Percentiles rank a stretch among this genome's conserved stretches.
Conservation (phyloP, 495 filamentous ascomycete species). For the Neurospora pannonica region DNA sequence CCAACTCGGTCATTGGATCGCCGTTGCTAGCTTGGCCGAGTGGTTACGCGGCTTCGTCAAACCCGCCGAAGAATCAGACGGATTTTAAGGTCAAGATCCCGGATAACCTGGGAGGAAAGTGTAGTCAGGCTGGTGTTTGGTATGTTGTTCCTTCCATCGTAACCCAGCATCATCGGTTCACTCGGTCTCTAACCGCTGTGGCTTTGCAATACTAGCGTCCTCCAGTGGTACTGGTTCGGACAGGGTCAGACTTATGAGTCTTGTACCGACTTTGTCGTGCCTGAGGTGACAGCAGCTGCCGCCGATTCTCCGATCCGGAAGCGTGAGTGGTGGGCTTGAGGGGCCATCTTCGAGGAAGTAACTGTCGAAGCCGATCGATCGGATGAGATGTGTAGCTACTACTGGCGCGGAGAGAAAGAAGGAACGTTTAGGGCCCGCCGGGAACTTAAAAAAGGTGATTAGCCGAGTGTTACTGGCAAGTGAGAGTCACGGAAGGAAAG, state of each 20-base stretch:
- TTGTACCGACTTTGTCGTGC: conserved; percentile 59
- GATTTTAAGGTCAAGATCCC: conserved; percentile 60
- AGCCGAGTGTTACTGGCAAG: no score
- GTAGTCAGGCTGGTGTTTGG: conserved; percentile 51
- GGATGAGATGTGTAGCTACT: background rate
- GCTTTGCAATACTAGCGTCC: conserved; percentile 20
- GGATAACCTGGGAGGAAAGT: conserved; percentile 43
- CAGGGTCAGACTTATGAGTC: conserved; percentile 66
- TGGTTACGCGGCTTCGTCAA: conserved; percentile 40
- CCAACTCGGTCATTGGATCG: conserved; percentile 46
- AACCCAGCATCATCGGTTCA: no score
- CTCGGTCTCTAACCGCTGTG: background rate
- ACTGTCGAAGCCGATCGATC: background rate
- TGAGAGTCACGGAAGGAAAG: no score
- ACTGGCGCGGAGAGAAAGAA: background rate
- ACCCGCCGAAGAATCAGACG: conserved; percentile 47
- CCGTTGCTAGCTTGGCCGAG: conserved; percentile 48
- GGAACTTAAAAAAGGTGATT: background rate
- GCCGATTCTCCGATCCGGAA: background rate
- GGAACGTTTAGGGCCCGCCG: background rate
- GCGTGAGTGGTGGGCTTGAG: background rate
- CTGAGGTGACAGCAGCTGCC: background rate
- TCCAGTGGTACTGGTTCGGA: conserved; percentile 61
- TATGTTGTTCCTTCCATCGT: conserved; percentile 14
- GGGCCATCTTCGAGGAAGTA: background rate